These are phyloP conservation scores for Naganishia friedmannii DNA, from an alignment of 768 basidiomycete species.

Conservation along the genomic window DNA sequence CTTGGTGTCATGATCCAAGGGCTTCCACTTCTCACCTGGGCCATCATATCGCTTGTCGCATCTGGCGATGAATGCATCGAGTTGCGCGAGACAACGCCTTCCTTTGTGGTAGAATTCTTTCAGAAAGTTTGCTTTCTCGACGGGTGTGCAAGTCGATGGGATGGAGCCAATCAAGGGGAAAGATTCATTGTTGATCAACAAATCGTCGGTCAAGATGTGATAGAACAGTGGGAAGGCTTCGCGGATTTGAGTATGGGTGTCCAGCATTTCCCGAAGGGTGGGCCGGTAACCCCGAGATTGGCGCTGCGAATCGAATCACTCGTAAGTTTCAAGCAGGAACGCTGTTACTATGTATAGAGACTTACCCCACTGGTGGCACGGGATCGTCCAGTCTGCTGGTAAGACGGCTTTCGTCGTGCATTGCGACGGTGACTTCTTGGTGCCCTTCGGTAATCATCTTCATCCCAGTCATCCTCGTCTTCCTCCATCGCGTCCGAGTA, in stretches of 20 bases:
- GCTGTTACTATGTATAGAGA: background rate
- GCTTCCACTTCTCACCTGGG: slow-evolving; percentile 45
- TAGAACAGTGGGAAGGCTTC: slow-evolving; percentile 50
- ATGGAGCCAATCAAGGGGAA: slow-evolving; percentile 52
- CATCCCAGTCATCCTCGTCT: slow-evolving; percentile 48
- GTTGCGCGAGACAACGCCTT: slow-evolving; percentile 46
- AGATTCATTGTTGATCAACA: slow-evolving; percentile 50
- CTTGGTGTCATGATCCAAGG: slow-evolving; percentile 45
- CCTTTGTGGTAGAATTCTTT: slow-evolving; percentile 47
- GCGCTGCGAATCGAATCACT: background rate
- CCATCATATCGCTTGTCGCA: slow-evolving; percentile 51
- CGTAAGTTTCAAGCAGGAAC: background rate
- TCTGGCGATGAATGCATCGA: slow-evolving; percentile 47
- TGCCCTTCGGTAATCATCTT: slow-evolving; percentile 23
- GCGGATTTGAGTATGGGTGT: slow-evolving; percentile 44
- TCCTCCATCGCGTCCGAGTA: slow-evolving; percentile 33
- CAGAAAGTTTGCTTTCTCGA: slow-evolving; percentile 47
- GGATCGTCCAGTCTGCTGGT: slow-evolving; percentile 4
- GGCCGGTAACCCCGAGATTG: slow-evolving; percentile 32
- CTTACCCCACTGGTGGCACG: background rate
- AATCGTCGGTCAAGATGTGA: slow-evolving; percentile 49
- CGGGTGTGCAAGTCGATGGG: slow-evolving; percentile 43
- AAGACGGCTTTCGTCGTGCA: slow-evolving; percentile 8
- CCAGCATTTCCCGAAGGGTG: slow-evolving; percentile 43
- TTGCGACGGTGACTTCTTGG: slow-evolving; percentile 7